Evolutionary conservation across 1,284 basidiomycete genomes (phyloP), one percentile per base, ranked within the genome.

Genomic region (Naganishia cerealis): DNA sequence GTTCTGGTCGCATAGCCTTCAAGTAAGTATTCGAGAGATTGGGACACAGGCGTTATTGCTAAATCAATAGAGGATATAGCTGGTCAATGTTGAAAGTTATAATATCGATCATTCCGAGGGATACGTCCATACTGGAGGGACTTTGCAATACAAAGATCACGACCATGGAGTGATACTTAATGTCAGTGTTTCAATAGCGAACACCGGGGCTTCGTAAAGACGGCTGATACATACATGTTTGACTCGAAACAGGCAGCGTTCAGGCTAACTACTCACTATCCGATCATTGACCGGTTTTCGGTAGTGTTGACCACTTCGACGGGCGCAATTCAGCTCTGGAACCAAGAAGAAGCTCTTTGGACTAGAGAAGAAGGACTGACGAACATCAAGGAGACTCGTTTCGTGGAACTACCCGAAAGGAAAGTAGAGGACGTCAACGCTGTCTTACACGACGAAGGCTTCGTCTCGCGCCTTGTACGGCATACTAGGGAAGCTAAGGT

Each of bases 331-430:
- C 91, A 93, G 73, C 81, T 90, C 12, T 90, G 90, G 86, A 83
- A 87, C 57, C 84, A 86, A 39, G 84, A 87, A 52, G 76, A 83
- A 54, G 77, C 87, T 21, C 82, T 86, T 62, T 97, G 92, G 93
- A 86, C 85, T 0, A 84, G 92, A 50, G 93, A 97, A 76, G 94
- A 98, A 76, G 85, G 87, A 0, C 83, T 96, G 13, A 83, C 90
- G 0, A 83, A 87, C 26, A 84, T 91, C 57, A 82, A 84, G 21
- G 83, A 84, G 0, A 87, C 87, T 2, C 85, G 87, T 67, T 86
- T 92, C 68, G 85, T 95, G 48, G 90, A 93, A 73, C 83, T 95
- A 9, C 90, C 91, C 0, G 90, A 92, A 78, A 81, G 79, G 66
- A 83, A 85, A 73, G 78, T 85, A 8, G 82, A 81, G 58, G 81